Base-by-base conservation (phyloP, 805 yeast genomes). In the Teunomyces funiuensis region DNA sequence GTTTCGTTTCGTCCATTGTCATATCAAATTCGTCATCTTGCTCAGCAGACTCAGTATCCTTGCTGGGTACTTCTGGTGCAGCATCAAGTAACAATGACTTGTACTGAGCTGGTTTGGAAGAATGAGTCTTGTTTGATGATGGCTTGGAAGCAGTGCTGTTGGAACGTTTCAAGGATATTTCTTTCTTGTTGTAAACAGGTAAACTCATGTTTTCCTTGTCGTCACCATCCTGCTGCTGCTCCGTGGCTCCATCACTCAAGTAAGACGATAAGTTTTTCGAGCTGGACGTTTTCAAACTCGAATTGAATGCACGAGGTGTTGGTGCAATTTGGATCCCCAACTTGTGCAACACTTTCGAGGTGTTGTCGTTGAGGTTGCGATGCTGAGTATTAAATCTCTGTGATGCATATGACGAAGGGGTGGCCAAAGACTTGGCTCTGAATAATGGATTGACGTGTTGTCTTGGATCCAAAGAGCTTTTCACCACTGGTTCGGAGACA, bases 401-500 rank as follows among this genome's bases (percentile, higher is more conserved):
- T 5, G 57, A 49, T 14, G 50, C 52, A 38, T 53, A 50, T 2
- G 61, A 51, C 6, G 60, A 43, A 14, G 63, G 61, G 6, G 63
- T 37, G 3, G 62, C 62, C 19, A 69, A 52, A 1, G 72, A 58
- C 42, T 61, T 61, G 5, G 74, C 74, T 33, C 74, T 46, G 25
- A 67, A 52, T 28, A 69, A 39, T 46, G 70, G 57, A 16, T 54
- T 57, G 17, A 36, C 45, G 6, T 52, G 53, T 6, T 51, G 33
- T 41, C 60, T 57, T n/a, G 76, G 76, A 47, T 70, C 76, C 29
- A 70, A 57, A 3, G 72, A 64, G 1, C 60, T 43, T 2, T 39
- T 36, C 18, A 28, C 18, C 11, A 42, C 34, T 9, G 65, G 64
- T 31, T 58, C 68, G 7, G 69, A 59, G 2, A 54, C 58, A 41